A percentile compares a stretch with the other conserved stretches of the same genome.
Evolutionary conservation across 805 yeast species (phyloP).

Genomic region (Teunomyces stri): DNA sequence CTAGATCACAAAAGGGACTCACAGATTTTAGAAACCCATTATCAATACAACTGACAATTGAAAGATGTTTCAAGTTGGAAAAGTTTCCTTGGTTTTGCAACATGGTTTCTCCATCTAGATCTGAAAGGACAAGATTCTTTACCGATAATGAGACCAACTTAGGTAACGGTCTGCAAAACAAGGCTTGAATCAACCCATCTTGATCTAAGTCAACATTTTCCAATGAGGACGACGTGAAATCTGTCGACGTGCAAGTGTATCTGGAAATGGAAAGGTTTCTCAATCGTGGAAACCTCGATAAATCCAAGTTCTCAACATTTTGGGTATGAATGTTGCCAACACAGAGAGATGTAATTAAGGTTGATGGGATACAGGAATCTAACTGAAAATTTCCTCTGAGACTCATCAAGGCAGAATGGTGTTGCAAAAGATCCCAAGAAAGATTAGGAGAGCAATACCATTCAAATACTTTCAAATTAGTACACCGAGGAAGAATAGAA

Average conservation of each 20-base stretch:
- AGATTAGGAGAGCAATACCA: conserved; percentile 7
- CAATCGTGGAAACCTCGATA: neutral
- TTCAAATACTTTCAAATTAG: conserved; percentile 7
- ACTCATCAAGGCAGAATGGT: neutral
- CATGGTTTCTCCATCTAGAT: neutral
- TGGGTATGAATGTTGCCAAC: neutral
- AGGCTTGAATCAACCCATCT: neutral
- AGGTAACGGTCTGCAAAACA: neutral
- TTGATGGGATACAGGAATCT: neutral
- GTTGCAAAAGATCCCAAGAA: conserved; percentile 2
- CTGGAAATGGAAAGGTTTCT: neutral
- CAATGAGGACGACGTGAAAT: neutral
- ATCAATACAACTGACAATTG: neutral
- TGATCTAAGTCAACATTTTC: neutral
- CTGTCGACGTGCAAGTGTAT: neutral
- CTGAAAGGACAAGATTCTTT: neutral
- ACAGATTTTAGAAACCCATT: neutral
- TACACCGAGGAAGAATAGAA: conserved; percentile 5
- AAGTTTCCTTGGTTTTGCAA: neutral
- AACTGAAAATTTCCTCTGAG: conserved; percentile 7
- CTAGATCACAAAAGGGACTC: neutral
- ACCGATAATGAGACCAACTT: neutral
- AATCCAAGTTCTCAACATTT: neutral
- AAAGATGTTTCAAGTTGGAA: neutral
- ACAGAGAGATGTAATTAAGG: neutral